phyloP scores from a whole-genome alignment of 1,284 basidiomycete genomes.

The Ustanciosporium gigantosporum region DNA sequence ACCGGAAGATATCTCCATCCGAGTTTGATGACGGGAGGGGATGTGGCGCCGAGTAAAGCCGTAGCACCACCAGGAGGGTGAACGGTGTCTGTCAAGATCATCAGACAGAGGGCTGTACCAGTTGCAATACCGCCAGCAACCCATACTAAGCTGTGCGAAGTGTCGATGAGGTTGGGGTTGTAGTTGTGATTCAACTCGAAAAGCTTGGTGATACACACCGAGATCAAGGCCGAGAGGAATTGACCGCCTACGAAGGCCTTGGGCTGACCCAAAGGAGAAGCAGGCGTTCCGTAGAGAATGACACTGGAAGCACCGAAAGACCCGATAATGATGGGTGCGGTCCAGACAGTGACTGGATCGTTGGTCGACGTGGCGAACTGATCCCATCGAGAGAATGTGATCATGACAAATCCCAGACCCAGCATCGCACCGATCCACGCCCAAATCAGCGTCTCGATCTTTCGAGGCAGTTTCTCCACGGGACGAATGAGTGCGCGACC shows the following conservation, averaged over 20 bases:
- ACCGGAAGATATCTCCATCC: conserved; percentile 42
- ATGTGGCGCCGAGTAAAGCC: conserved; percentile 32
- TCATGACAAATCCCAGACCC: conserved; percentile 34
- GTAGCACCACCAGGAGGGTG: conserved; percentile 46
- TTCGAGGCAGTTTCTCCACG: conserved; percentile 26
- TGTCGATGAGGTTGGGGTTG: conserved; percentile 30
- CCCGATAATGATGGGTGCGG: conserved; percentile 41
- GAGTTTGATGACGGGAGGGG: conserved; percentile 22
- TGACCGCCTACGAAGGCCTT: conserved; percentile 37
- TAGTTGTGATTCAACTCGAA: conserved; percentile 36
- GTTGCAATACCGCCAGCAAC: conserved; percentile 32
- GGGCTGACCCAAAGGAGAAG: conserved; percentile 39
- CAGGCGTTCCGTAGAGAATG: conserved; percentile 43
- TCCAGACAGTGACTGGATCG: conserved; percentile 30
- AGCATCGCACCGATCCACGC: conserved; percentile 40
- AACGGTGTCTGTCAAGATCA: conserved; percentile 40
- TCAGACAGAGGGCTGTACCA: conserved; percentile 30
- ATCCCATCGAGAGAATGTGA: conserved; percentile 36
- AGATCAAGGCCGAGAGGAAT: conserved; percentile 30
- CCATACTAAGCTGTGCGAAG: conserved; percentile 36
- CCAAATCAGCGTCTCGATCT: conserved; percentile 41
- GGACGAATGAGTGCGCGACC: conserved; percentile 22
- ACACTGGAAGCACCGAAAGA: conserved; percentile 45
- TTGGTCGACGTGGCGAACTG: conserved; percentile 32
- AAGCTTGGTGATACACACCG: conserved; percentile 42